These are phyloP conservation scores for Didymella lethalis DNA, from an alignment of 2,329 filamentous ascomycete genomes.

Conservation along the genomic window DNA sequence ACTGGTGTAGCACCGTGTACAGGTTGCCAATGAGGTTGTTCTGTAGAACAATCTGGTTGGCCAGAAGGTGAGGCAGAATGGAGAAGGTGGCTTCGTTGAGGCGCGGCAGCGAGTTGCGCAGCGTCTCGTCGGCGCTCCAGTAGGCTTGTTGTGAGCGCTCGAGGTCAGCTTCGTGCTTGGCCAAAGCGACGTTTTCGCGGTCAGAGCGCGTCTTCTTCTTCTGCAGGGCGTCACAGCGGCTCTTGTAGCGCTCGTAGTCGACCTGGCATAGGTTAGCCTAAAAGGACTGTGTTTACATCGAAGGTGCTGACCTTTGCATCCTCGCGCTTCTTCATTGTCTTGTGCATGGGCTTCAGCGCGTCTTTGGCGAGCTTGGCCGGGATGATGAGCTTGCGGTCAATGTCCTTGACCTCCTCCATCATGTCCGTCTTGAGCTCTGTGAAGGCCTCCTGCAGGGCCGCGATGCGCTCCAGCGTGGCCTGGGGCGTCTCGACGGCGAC, in stretches of 20 bases:
- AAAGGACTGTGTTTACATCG: not conserved
- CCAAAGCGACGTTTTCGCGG: conserved; percentile 75
- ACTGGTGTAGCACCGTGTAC: conserved; percentile 79
- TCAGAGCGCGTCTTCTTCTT: conserved; percentile 75
- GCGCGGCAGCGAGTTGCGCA: conserved; percentile 74
- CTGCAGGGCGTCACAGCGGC: conserved; percentile 71
- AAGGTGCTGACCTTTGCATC: conserved; percentile 69
- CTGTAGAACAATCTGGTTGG: conserved; percentile 76
- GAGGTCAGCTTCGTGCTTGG: conserved; percentile 76
- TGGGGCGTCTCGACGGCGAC: conserved; percentile 68
- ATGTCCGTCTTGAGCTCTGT: conserved; percentile 75
- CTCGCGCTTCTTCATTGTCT: conserved; percentile 84
- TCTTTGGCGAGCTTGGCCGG: conserved; percentile 75
- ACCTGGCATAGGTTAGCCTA: conserved; percentile 55
- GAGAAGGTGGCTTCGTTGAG: conserved; percentile 75
- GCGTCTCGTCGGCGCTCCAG: conserved; percentile 74
- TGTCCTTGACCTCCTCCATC: conserved; percentile 72
- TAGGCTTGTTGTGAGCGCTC: conserved; percentile 74
- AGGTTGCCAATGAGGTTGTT: conserved; percentile 79
- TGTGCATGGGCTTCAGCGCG: conserved; percentile 74
- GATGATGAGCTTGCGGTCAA: conserved; percentile 73
- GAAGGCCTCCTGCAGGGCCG: conserved; percentile 71
- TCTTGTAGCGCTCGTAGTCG: conserved; percentile 81
- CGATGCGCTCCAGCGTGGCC: conserved; percentile 69
- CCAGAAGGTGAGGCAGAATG: conserved; percentile 75